phyloP scores from a whole-genome alignment of 2,329 filamentous ascomycete species.

The Elsinoe arachidis region DNA sequence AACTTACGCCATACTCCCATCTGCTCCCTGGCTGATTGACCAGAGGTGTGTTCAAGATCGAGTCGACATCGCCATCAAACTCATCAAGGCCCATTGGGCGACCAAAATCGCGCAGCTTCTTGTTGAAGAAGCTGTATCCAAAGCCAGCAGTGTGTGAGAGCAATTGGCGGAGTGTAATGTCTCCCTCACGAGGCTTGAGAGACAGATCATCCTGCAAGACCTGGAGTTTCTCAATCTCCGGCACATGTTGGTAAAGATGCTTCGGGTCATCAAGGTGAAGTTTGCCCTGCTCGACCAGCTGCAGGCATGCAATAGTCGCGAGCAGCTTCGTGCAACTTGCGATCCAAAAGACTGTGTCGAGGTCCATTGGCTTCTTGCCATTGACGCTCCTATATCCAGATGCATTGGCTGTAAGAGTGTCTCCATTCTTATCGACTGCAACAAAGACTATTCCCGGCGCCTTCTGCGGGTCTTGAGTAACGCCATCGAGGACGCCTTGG shows the following conservation, averaged over 20 bases:
- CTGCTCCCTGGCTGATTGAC: conserved; percentile 54
- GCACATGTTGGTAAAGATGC: conserved; percentile 33
- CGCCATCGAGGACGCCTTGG: conserved; percentile 3
- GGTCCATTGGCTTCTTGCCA: conserved; percentile 44
- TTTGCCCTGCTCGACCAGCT: conserved; percentile 37
- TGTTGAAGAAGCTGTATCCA: conserved; percentile 47
- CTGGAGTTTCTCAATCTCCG: conserved; percentile 36
- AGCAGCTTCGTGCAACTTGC: conserved; percentile 43
- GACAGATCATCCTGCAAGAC: conserved; percentile 34
- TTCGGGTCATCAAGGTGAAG: conserved; percentile 35
- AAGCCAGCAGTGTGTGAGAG: conserved; percentile 47
- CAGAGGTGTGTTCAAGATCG: conserved; percentile 44
- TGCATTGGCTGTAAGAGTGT: conserved; percentile 34
- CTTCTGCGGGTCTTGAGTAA: conserved; percentile 6
- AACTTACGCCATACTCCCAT: conserved; percentile 48
- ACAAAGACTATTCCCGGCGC: conserved; percentile 34
- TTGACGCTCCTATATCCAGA: conserved; percentile 35
- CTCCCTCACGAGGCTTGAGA: conserved; percentile 34
- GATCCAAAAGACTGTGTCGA: conserved; percentile 54
- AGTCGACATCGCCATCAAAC: conserved; percentile 46
- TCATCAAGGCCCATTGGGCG: conserved; percentile 48
- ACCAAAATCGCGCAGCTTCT: conserved; percentile 33
- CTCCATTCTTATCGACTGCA: conserved; percentile 37
- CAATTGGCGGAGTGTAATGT: conserved; percentile 45
- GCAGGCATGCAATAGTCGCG: conserved; percentile 38